Evolutionary conservation across 768 basidiomycete species (phyloP).

Genomic region (Tulasnella sp.): DNA sequence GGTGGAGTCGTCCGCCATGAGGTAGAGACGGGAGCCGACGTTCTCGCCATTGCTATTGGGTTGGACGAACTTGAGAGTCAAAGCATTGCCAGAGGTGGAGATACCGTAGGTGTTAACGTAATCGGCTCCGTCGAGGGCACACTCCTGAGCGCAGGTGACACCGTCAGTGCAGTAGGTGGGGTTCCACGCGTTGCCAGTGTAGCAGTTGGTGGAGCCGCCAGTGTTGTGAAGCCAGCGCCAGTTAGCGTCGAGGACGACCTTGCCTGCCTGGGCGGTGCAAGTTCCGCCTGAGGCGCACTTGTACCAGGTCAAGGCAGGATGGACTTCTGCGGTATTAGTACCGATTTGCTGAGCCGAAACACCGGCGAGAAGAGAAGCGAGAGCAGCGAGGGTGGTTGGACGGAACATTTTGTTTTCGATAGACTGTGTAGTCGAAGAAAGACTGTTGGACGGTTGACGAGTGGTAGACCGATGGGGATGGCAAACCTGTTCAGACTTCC

Average conservation of each 20-base stretch:
- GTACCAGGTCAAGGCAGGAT: conserved; percentile 53
- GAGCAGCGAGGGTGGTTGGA: conserved; percentile 23
- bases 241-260: conserved; percentile 38
- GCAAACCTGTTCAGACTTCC: too few relatives aligned
- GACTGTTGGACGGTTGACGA: too few relatives aligned
- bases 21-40: too few relatives aligned
- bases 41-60: conserved; percentile 34
- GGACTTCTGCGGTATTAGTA: conserved; percentile 52
- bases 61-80: conserved; percentile 37
- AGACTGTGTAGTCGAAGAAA: too few relatives aligned
- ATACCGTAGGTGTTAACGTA: conserved; percentile 34
- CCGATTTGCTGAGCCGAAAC: conserved; percentile 52
- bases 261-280: conserved; percentile 9
- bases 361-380: conserved; percentile 22
- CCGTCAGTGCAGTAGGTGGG: conserved; percentile 55
- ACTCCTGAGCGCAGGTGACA: conserved; percentile 52
- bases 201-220: conserved; percentile 56
- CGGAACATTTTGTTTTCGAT: background rate
- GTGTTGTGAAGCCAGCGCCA: conserved; percentile 38
- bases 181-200: conserved; percentile 48
- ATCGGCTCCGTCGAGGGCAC: conserved; percentile 44
- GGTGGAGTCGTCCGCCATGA: conserved; percentile 37
- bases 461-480: too few relatives aligned
- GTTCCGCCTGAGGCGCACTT: conserved; percentile 50
- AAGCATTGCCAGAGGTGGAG: conserved; percentile 14